phyloP scores from a whole-genome alignment of 495 filamentous ascomycete species.

The Elaphomyces granulatus region DNA sequence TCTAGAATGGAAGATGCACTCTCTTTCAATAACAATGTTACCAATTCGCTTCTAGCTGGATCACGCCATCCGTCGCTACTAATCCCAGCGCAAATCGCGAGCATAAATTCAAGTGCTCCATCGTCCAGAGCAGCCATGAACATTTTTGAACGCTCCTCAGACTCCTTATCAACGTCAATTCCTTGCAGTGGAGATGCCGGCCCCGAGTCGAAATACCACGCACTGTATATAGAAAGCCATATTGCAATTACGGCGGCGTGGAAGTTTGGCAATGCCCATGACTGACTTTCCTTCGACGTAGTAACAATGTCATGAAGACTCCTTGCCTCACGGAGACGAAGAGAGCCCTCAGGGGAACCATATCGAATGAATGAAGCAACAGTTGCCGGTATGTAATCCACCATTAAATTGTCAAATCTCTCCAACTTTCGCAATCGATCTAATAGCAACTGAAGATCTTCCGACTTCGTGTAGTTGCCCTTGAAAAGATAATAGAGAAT shows the following conservation, averaged over 20 bases:
- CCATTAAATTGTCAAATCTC: constrained; percentile 50
- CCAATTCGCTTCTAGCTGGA: constrained; percentile 56
- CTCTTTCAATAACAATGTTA: constrained; percentile 63
- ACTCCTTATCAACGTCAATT: constrained; percentile 48
- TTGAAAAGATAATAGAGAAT: constrained; percentile 66
- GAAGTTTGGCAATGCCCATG: constrained; percentile 56
- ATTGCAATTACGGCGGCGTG: constrained; percentile 59
- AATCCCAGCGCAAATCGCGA: constrained; percentile 68
- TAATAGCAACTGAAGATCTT: constrained; percentile 60
- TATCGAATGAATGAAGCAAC: constrained; percentile 57
- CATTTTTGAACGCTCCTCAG: constrained; percentile 48
- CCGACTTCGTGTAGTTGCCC: constrained; percentile 46
- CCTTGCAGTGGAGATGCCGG: constrained; percentile 37
- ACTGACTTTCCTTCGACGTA: constrained; percentile 43
- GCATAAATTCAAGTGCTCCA: constrained; percentile 80
- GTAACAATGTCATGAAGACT: constrained; percentile 52
- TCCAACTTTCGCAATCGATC: constrained; percentile 49
- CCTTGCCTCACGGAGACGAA: constrained; percentile 47
- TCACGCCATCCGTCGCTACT: constrained; percentile 67
- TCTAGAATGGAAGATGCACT: constrained; percentile 51
- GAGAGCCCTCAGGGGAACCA: constrained; percentile 53
- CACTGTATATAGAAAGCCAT: constrained; percentile 90
- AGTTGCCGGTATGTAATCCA: constrained; percentile 70
- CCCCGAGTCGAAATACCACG: constrained; percentile 63
- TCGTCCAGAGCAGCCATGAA: constrained; percentile 72